These are phyloP conservation scores for Ramularia endophylla DNA, from an alignment of 2,329 filamentous ascomycete genomes.

Conservation along the genomic window DNA sequence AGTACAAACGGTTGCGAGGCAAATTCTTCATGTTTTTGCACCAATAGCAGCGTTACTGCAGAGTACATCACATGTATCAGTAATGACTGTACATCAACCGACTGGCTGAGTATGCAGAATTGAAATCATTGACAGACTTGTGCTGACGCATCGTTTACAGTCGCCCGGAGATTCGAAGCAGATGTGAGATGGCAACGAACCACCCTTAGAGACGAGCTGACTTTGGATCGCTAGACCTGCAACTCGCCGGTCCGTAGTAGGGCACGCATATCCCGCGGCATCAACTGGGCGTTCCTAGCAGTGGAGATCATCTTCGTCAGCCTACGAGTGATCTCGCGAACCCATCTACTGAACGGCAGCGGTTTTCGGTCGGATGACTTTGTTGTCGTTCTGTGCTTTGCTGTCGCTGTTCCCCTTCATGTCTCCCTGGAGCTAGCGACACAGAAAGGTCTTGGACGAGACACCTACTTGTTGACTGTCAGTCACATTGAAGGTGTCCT, in stretches of 20 bases:
- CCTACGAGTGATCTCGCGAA: slow-evolving; percentile 13
- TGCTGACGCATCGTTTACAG: too few relatives aligned
- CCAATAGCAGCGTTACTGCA: too few relatives aligned
- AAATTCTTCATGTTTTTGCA: too few relatives aligned
- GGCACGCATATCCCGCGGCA: slow-evolving; percentile 6
- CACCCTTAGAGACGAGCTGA: neutral
- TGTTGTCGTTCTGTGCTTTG: slow-evolving; percentile 11
- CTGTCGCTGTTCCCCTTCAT: slow-evolving; percentile 8
- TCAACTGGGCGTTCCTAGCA: slow-evolving; percentile 14
- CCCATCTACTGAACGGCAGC: slow-evolving; percentile 11
- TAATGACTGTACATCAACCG: too few relatives aligned
- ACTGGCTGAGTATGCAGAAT: too few relatives aligned
- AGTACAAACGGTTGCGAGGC: too few relatives aligned
- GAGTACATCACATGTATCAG: too few relatives aligned
- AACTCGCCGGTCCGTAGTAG: slow-evolving; percentile 4
- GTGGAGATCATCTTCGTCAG: slow-evolving; percentile 12
- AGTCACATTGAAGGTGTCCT: slow-evolving; percentile 4
- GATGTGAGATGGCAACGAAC: neutral
- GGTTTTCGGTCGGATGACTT: slow-evolving; percentile 17
- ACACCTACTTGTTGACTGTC: slow-evolving; percentile 4
- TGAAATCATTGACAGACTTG: too few relatives aligned
- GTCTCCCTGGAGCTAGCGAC: slow-evolving; percentile 10
- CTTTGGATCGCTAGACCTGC: slow-evolving; percentile 7
- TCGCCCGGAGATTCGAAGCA: too few relatives aligned
- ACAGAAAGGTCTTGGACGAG: slow-evolving; percentile 8